Conservation (phyloP, 2,329 filamentous ascomycete species). For the Penicillium oxalicum region DNA sequence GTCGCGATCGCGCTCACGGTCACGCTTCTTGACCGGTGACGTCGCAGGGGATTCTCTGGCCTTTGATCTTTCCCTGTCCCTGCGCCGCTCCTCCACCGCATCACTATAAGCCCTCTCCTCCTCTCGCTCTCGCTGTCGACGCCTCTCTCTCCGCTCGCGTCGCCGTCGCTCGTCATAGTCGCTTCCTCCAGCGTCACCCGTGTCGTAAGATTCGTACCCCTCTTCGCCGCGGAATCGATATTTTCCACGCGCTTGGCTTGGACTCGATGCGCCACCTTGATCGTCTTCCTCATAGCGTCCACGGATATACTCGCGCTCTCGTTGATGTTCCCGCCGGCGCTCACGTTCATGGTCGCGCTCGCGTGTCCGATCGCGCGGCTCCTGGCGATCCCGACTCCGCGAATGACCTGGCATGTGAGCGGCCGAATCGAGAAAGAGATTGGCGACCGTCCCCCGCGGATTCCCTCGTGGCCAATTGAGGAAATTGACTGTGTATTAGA, state of each 20-base stretch:
- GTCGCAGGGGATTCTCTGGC: slow-evolving; percentile 34
- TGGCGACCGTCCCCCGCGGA: neutral
- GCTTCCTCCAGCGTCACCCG: slow-evolving; percentile 17
- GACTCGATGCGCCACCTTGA: slow-evolving; percentile 14
- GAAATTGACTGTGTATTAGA: too few species aligned
- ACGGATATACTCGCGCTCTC: slow-evolving; percentile 17
- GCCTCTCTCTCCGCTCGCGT: slow-evolving; percentile 18
- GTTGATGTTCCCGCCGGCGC: slow-evolving; percentile 15
- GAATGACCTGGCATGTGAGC: slow-evolving; percentile 28
- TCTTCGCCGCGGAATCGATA: slow-evolving; percentile 19
- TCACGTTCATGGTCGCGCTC: slow-evolving; percentile 14
- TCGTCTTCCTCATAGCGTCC: slow-evolving; percentile 14
- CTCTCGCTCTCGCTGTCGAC: slow-evolving; percentile 14
- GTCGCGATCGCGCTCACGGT: slow-evolving; percentile 30
- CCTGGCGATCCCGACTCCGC: slow-evolving; percentile 29
- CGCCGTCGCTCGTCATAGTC: slow-evolving; percentile 18
- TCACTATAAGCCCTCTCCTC: slow-evolving; percentile 20
- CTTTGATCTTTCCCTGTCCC: slow-evolving; percentile 21
- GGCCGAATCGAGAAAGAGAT: too few species aligned
- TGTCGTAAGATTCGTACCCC: slow-evolving; percentile 21
- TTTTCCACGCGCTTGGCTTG: slow-evolving; percentile 11
- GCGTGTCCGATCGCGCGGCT: slow-evolving; percentile 15
- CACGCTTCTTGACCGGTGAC: slow-evolving; percentile 32
- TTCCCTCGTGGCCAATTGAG: neutral
- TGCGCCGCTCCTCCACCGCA: slow-evolving; percentile 17